These are phyloP conservation scores for Ceriops decandra DNA, from an alignment of 345 rosid genomes.

Conservation along the genomic window DNA sequence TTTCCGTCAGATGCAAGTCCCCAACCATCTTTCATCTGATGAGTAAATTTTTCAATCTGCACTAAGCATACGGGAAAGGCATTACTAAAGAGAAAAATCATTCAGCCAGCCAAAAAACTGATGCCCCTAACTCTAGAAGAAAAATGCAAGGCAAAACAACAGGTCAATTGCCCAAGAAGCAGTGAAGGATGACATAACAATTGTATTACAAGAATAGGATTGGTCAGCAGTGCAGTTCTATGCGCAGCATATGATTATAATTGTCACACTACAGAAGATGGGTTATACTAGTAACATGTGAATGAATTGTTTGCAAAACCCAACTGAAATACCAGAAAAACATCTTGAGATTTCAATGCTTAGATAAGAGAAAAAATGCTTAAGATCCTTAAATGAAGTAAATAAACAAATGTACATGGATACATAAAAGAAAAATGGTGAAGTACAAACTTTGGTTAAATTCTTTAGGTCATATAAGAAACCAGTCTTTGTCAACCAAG, in stretches of 20 bases:
- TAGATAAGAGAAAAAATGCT: neutral
- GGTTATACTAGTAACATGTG: neutral
- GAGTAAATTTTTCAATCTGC: constrained; percentile 65
- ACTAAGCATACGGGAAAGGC: constrained; percentile 14
- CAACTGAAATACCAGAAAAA: neutral
- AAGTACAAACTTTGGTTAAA: constrained; percentile 74
- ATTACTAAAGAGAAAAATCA: neutral
- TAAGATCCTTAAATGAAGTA: neutral
- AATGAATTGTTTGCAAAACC: neutral
- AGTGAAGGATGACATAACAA: neutral
- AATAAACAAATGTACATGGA: constrained; percentile 1
- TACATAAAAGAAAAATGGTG: constrained; percentile 6
- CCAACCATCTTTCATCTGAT: constrained; percentile 95
- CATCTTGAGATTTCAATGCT: neutral
- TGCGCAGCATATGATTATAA: neutral
- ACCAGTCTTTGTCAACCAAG: constrained; percentile 84
- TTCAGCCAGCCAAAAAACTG: constrained; percentile 4
- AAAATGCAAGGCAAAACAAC: constrained; percentile 2
- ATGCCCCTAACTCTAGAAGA: neutral
- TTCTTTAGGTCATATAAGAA: constrained; percentile 72
- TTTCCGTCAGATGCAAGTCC: constrained; percentile 92
- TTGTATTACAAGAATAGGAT: neutral
- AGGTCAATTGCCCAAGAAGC: constrained; percentile 3
- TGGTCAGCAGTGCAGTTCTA: neutral
- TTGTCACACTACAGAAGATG: neutral